phyloP scores from a whole-genome alignment of 176 grass and related monocot genomes.

The Eremochloa ophiuroides region DNA sequence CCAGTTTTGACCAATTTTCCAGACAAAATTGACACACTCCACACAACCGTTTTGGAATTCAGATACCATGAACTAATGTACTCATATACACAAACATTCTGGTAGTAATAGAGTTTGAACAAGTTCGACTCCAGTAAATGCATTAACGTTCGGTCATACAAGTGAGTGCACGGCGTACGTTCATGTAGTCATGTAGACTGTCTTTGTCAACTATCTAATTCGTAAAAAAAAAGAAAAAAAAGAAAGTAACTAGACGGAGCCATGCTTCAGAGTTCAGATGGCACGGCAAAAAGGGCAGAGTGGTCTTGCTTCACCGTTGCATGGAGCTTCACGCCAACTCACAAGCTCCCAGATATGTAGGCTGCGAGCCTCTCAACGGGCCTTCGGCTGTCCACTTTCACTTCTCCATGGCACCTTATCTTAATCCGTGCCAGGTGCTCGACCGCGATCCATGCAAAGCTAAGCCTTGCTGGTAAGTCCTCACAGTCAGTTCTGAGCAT shows the following conservation, averaged over 20 bases:
- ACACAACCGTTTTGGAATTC: neutral
- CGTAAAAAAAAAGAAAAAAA: neutral
- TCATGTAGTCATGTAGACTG: too few species aligned
- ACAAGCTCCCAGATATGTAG: slow-evolving; percentile 62
- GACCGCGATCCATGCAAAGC: slow-evolving; percentile 83
- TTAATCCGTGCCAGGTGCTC: slow-evolving; percentile 77
- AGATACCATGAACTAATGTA: neutral
- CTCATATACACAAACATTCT: neutral
- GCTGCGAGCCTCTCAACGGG: slow-evolving; percentile 58
- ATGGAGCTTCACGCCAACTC: neutral
- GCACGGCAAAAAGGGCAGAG: slow-evolving; percentile 48
- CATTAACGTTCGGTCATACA: neutral
- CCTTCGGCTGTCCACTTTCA: slow-evolving; percentile 25
- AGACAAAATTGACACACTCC: neutral
- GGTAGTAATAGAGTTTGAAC: neutral
- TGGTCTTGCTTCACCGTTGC: slow-evolving; percentile 43
- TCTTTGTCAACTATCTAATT: neutral
- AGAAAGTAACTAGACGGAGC: neutral
- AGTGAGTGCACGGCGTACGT: neutral
- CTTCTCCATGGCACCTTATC: slow-evolving; percentile 33
- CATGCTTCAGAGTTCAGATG: neutral
- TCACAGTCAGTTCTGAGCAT: slow-evolving; percentile 36
- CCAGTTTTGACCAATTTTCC: neutral
- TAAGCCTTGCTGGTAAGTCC: slow-evolving; percentile 43
- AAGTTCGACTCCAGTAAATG: neutral